Base-by-base conservation (phyloP, 2,329 filamentous ascomycete species). In the Diplocarpon mali region DNA sequence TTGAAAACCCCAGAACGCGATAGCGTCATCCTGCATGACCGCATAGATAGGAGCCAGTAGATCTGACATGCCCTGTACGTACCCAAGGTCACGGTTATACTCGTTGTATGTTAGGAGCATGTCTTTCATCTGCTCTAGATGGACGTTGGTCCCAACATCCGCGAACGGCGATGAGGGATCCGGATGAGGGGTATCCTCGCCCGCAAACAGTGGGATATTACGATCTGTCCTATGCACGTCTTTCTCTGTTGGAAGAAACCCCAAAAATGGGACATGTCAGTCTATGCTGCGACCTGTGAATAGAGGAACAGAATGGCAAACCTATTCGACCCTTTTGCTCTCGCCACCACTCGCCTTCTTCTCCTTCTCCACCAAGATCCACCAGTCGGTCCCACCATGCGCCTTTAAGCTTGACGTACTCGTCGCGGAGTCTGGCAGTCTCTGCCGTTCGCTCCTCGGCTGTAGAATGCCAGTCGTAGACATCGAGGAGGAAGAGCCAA, bases 101-200 rank as follows among this genome's bases (percentile, higher is more conserved):
- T 98, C 92, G 62, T 98, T 96, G 65, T 98, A 98, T 0, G 92
- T 96, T 14, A 98, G 73, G 0, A 98, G 80, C 85, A 98, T 94
- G 62, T 98, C 92, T 67, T 98, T 98, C 78, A 98, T 85, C 68
- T 98, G 92, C 65, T 98, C 92, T 52, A 98, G 75, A 64, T 98
- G 92, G 5, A 95, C 89, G 58, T 98, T 98, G 38, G 92, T 98
- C 51, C 92, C 92, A 3, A 81, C 77, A 36, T 89, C 85, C 11
- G 90, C 86, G 64, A 96, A 98, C 0, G 92, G 90, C 0, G 90
- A 96, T 50, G 90, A 85, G 0, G 92, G 92, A 58, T 98, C 92
- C 0, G 92, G 93, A 60, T 98, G 92, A 7, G 92, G 90, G 34
- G 88, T 93, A 59, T 96, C 92, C 65, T 98, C 92, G 50, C 92